Base-by-base conservation (phyloP, 495 filamentous ascomycete genomes). In the Penicillium angulare region DNA sequence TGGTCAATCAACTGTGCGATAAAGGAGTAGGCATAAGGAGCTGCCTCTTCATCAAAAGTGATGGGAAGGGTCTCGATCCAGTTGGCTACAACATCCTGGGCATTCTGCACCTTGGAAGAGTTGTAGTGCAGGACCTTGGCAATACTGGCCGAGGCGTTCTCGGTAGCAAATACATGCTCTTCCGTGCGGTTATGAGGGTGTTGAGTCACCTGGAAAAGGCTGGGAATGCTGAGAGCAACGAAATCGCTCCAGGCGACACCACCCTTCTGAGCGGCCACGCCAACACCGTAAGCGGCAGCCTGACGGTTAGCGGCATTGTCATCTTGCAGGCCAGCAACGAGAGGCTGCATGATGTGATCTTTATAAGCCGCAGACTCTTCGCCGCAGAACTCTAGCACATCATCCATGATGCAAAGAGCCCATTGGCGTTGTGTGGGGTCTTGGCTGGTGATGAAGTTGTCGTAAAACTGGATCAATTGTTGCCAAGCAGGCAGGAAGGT, bases 331-430 rank as follows among this genome's bases (percentile, higher is more conserved):
- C 95, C 95, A 34, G 84, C 79, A 21, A 93, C 72, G 47, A 97
- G 76, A 16, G 93, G 90, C 60, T 89, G 83, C 57, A 90, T 83
- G 63, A 99, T 96, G 62, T 90, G 83, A 43, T 80, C 74, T 59
- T 86, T 85, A 65, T 92, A 97, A 54, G 80, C 80, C 79, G 84
- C 93, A 47, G 86, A 88, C 38, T 95, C 81, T 0, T 82, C 79
- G 5, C 90, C 89, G 60, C 92, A 97, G 75, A 97, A 99, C 63
- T 99, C 95, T 21, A 99, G 80, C 15, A 97, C 92, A 56, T 99
- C 95, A 64, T 99, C 95, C 79, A 95, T 89, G 60, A 99, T 97
- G 75, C 95, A 99, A 44, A 97, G 78, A 12, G 90, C 93, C 95
- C 95, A 99, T 65, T 99, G 95, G 7, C 95, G 85, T 68, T 97